These are phyloP conservation scores for Geranomyces variabilis DNA, from an alignment of 192 early-diverging fungal species.

Conservation along the genomic window DNA sequence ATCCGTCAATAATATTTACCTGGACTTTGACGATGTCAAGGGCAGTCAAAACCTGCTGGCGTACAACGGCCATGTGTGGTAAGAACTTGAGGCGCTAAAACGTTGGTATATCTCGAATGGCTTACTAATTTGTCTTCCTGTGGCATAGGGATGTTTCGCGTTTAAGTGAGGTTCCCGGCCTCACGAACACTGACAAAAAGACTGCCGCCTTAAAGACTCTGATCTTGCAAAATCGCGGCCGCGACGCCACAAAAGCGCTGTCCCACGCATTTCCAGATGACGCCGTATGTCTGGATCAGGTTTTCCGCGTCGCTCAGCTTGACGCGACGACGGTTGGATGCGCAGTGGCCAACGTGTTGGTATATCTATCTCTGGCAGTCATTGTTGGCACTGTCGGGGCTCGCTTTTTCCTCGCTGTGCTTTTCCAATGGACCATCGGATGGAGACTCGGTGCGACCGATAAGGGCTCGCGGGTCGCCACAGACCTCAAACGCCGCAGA, in stretches of 20 bases:
- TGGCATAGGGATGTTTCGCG: constrained; percentile 55
- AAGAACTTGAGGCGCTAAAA: constrained; percentile 37
- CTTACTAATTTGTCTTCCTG: too few species aligned
- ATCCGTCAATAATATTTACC: background rate
- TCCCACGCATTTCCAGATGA: constrained; percentile 5
- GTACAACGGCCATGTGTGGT: constrained; percentile 65
- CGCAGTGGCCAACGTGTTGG: constrained; percentile 76
- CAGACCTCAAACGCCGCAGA: constrained; percentile 20
- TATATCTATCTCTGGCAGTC: constrained; percentile 73
- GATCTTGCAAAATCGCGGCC: constrained; percentile 38
- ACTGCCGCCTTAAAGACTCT: background rate
- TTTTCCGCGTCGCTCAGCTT: constrained; percentile 78
- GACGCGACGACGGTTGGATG: constrained; percentile 81
- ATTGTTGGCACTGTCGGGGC: constrained; percentile 49
- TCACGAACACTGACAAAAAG: background rate
- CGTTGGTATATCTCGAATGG: constrained; percentile 40
- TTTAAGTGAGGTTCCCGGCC: constrained; percentile 34
- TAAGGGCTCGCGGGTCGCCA: constrained; percentile 21
- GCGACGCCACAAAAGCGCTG: constrained; percentile 44
- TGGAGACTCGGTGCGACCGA: constrained; percentile 41
- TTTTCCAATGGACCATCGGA: constrained; percentile 49
- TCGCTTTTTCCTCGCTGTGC: constrained; percentile 53
- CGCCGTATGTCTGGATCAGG: constrained; percentile 76
- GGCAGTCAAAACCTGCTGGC: constrained; percentile 62
- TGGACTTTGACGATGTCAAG: constrained; percentile 26